phyloP scores from a whole-genome alignment of 441 rosid species.

The Mallotus japonicus region DNA sequence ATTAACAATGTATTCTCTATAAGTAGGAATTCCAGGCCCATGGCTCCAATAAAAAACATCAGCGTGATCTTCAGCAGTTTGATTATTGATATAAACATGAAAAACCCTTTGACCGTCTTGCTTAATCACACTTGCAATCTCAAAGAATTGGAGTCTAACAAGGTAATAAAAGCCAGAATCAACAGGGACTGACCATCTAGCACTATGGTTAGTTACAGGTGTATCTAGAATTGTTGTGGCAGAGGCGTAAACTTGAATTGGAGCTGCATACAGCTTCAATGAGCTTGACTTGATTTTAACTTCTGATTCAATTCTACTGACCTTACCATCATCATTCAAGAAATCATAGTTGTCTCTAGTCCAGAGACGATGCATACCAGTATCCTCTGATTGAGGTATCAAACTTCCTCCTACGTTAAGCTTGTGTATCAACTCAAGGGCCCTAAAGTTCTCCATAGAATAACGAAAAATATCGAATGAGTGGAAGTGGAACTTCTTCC shows the following conservation, averaged over 20 bases:
- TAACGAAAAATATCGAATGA: slow-evolving; percentile 35
- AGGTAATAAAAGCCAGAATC: no score
- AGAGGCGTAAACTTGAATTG: slow-evolving; percentile 11
- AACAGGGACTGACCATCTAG: slow-evolving; percentile 59
- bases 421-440: slow-evolving; percentile 68
- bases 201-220: slow-evolving; percentile 33
- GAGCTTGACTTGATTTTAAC: slow-evolving; percentile 24
- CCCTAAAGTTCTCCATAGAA: slow-evolving; percentile 47
- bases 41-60: slow-evolving; percentile 47
- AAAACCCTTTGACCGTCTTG: slow-evolving; percentile 52
- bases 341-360: no score
- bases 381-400: slow-evolving; percentile 54
- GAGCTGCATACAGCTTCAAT: slow-evolving; percentile 53
- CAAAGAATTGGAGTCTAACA: slow-evolving; percentile 75
- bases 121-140: slow-evolving; percentile 38
- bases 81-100: slow-evolving; percentile 49
- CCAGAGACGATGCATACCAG: slow-evolving; percentile 64
- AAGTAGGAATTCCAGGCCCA: slow-evolving; percentile 38
- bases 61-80: slow-evolving; percentile 45
- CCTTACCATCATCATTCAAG: no score
- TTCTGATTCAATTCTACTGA: slow-evolving; percentile 31
- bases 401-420: slow-evolving; percentile 65
- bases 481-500: slow-evolving; percentile 29
- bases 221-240: slow-evolving; percentile 57
- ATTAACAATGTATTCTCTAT: slow-evolving; percentile 53